Conservation (phyloP, 208 protist species). For the Trichomonas gallinae region DNA sequence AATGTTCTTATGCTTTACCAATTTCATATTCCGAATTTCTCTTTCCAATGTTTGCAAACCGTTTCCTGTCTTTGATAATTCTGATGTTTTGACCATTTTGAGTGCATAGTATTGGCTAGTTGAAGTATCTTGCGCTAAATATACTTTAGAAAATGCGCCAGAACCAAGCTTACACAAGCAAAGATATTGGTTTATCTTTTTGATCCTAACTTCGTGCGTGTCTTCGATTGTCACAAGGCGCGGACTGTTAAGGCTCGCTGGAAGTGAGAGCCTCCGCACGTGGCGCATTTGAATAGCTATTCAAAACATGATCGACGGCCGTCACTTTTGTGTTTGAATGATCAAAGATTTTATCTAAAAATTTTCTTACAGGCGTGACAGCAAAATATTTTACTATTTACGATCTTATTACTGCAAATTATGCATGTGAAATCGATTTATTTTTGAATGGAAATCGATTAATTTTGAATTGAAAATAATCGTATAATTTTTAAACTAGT, state of each 20-base stretch:
- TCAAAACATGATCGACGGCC: neutral
- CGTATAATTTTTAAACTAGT: too few relatives aligned
- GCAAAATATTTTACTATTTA: too few relatives aligned
- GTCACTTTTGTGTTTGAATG: neutral
- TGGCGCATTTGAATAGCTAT: neutral
- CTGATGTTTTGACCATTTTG: neutral
- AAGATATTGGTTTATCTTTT: neutral
- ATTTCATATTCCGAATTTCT: neutral
- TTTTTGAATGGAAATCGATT: too few relatives aligned
- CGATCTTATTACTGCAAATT: too few relatives aligned
- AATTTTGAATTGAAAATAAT: too few relatives aligned
- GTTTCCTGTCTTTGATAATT: neutral
- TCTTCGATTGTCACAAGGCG: neutral
- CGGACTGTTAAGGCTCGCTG: neutral
- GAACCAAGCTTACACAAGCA: neutral
- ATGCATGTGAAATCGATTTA: too few relatives aligned
- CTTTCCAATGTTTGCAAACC: neutral
- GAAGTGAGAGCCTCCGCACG: neutral
- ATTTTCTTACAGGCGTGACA: too few relatives aligned
- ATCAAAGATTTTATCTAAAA: too few relatives aligned
- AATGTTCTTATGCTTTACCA: neutral
- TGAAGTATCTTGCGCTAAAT: neutral
- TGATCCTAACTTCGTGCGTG: neutral
- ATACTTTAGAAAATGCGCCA: slow-evolving; percentile 1
- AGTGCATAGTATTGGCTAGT: neutral